Conservation (phyloP, 257 asterid species). For the Thymus mandschuricus region DNA sequence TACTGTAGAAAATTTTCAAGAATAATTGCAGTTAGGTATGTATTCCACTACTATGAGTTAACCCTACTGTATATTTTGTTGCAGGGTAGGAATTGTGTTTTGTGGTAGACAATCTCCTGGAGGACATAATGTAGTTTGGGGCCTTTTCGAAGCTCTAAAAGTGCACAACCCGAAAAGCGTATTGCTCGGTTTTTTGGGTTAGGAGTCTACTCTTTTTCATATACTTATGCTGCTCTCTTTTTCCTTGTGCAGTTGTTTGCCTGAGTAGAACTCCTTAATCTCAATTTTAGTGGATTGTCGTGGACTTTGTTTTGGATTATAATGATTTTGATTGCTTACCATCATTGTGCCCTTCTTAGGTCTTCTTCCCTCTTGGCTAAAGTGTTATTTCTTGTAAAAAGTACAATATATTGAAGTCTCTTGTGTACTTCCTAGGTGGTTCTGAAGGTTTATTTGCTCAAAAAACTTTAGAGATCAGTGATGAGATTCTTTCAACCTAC, state of each 20-base stretch:
- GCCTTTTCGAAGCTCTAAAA: slow-evolving; percentile 80
- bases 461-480: slow-evolving; percentile 80
- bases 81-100: slow-evolving; percentile 91
- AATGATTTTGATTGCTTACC: not conserved
- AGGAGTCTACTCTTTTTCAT: slow-evolving; percentile 23
- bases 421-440: slow-evolving; percentile 63
- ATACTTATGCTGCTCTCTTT: slow-evolving; percentile 1
- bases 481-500: slow-evolving; percentile 82
- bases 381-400: not conserved
- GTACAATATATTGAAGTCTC: slow-evolving; percentile 4
- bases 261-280: not conserved
- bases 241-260: not conserved
- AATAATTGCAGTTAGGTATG: not conserved
- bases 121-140: slow-evolving; percentile 97
- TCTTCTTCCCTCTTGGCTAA: not conserved
- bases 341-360: not conserved
- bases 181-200: slow-evolving; percentile 90
- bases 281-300: not conserved
- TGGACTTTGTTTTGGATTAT: not conserved
- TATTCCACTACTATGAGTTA: slow-evolving; percentile 11
- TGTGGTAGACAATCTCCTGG: slow-evolving; percentile 99
- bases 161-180: slow-evolving; percentile 72
- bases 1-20: not conserved
- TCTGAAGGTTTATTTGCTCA: slow-evolving; percentile 96
- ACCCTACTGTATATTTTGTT: slow-evolving; percentile 17